A percentile compares a stretch with the other conserved stretches of the same genome.
These are phyloP conservation scores for Cercospora sesami DNA, from an alignment of 2,329 filamentous ascomycete genomes.

Conservation along the genomic window DNA sequence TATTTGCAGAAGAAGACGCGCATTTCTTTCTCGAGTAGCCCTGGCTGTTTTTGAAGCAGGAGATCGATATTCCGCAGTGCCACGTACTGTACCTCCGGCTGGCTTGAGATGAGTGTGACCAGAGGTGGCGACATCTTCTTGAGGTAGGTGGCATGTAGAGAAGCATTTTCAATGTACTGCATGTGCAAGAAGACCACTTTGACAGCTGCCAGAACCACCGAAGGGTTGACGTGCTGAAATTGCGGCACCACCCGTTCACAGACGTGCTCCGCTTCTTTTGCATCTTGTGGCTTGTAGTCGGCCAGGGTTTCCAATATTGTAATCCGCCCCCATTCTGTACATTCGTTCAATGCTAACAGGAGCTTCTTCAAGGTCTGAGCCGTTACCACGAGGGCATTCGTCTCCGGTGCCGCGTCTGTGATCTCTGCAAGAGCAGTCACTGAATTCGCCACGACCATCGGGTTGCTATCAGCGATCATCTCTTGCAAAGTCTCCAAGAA, in stretches of 20 bases:
- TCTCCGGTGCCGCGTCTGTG: conserved; percentile 84
- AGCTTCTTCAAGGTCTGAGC: conserved; percentile 87
- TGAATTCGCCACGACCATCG: conserved; percentile 98
- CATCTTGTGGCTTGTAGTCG: conserved; percentile 80
- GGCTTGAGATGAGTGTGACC: conserved; percentile 92
- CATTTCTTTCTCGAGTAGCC: conserved; percentile 95
- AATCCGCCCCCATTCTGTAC: conserved; percentile 96
- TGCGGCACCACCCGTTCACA: conserved; percentile 95
- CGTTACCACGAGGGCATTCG: conserved; percentile 79
- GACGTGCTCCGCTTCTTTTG: conserved; percentile 96
- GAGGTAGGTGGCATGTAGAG: conserved; percentile 79
- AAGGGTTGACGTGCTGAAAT: conserved; percentile 97
- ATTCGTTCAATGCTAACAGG: conserved; percentile 93
- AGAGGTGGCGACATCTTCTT: conserved; percentile 99
- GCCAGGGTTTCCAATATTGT: conserved; percentile 89
- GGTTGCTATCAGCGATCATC: conserved; percentile 94
- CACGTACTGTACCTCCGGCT: conserved; percentile 96
- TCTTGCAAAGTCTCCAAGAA: conserved; percentile 93
- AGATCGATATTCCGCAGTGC: conserved; percentile 95
- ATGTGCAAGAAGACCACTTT: conserved; percentile 98
- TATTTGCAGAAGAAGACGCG: conserved; percentile 99
- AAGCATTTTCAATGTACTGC: conserved; percentile 70
- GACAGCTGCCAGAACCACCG: conserved; percentile 93
- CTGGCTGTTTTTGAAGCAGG: conserved; percentile 89
- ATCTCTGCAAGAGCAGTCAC: conserved; percentile 94